A percentile compares a stretch with the other conserved stretches of the same genome.
Evolutionary conservation across 768 basidiomycete genomes (phyloP).

Genomic region (Cystobasidium onofrii): DNA sequence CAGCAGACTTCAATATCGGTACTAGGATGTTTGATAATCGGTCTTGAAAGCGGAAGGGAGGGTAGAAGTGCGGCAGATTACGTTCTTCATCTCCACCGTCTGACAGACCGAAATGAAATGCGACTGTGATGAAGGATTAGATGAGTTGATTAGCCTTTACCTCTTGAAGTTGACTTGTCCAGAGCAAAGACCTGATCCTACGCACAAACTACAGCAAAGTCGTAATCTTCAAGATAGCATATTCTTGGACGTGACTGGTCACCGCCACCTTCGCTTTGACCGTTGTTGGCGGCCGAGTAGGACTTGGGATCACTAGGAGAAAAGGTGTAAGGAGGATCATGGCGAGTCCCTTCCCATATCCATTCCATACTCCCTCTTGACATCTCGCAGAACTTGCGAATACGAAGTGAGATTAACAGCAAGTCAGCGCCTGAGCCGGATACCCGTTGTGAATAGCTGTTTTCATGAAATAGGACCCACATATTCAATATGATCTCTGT

Average conservation of each 20-base stretch:
- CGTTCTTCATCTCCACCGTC: slow-evolving; percentile 8
- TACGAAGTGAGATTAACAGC: not conserved
- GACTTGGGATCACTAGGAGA: slow-evolving; percentile 7
- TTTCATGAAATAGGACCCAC: too few species aligned
- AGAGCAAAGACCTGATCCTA: not conserved
- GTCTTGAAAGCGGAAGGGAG: slow-evolving; percentile 16
- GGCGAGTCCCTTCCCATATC: slow-evolving; percentile 11
- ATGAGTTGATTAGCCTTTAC: not conserved
- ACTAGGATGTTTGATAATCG: not conserved
- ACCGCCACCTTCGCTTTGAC: slow-evolving; percentile 1
- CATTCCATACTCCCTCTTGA: slow-evolving; percentile 19
- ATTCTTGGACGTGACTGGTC: slow-evolving; percentile 13
- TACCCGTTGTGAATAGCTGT: too few species aligned
- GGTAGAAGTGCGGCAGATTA: slow-evolving; percentile 16
- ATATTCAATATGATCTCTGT: slow-evolving; percentile 29
- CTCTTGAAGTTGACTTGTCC: too few species aligned
- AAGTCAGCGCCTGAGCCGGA: not conserved
- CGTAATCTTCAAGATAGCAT: slow-evolving; percentile 13
- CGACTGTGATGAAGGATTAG: not conserved
- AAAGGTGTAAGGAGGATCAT: slow-evolving; percentile 5
- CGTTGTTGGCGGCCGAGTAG: not conserved
- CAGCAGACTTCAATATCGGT: not conserved
- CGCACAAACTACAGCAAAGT: slow-evolving; percentile 14
- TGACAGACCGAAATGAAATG: slow-evolving; percentile 16
- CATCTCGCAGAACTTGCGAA: slow-evolving; percentile 15